Percentiles rank a stretch among this genome's conserved stretches.
These are phyloP conservation scores for Naegleria lovaniensis DNA, from an alignment of 208 protist species.

Conservation along the genomic window DNA sequence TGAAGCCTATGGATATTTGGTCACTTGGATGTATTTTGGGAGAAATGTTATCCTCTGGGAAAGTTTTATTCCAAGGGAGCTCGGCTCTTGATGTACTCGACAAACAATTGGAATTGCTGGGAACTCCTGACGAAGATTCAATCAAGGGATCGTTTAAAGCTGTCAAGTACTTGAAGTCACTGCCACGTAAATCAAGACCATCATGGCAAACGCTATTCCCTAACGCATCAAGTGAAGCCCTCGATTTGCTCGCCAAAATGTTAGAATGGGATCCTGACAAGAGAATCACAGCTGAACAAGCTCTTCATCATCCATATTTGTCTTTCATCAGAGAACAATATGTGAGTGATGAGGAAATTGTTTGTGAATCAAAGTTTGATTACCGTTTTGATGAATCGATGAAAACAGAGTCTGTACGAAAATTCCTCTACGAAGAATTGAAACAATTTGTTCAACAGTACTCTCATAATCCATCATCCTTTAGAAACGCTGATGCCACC, in stretches of 20 bases:
- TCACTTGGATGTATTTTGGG: conserved; percentile 78
- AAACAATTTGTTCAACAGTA: not conserved
- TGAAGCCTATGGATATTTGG: conserved; percentile 73
- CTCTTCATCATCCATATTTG: conserved; percentile 76
- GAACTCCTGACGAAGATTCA: conserved; percentile 45
- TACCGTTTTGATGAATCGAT: not conserved
- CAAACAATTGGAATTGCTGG: conserved; percentile 87
- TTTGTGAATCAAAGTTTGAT: not conserved
- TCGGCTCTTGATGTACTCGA: conserved; percentile 87
- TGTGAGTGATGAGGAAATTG: not conserved
- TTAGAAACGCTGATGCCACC: not conserved
- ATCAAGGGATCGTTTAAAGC: not conserved
- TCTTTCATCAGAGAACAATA: conserved; percentile 47
- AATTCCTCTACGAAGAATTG: not conserved
- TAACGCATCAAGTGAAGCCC: conserved; percentile 42
- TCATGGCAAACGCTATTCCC: not conserved
- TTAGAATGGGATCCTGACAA: conserved; percentile 75
- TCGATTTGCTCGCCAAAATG: conserved; percentile 70
- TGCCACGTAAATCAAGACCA: not conserved
- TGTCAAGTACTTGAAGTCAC: not conserved
- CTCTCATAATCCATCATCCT: not conserved
- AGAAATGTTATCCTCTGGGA: conserved; percentile 68
- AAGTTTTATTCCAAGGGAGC: conserved; percentile 86
- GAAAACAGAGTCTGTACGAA: not conserved
- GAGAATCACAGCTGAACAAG: conserved; percentile 66